Evolutionary conservation across 2,329 filamentous ascomycete genomes (phyloP).

Genomic region (Fusarium mangiferae): DNA sequence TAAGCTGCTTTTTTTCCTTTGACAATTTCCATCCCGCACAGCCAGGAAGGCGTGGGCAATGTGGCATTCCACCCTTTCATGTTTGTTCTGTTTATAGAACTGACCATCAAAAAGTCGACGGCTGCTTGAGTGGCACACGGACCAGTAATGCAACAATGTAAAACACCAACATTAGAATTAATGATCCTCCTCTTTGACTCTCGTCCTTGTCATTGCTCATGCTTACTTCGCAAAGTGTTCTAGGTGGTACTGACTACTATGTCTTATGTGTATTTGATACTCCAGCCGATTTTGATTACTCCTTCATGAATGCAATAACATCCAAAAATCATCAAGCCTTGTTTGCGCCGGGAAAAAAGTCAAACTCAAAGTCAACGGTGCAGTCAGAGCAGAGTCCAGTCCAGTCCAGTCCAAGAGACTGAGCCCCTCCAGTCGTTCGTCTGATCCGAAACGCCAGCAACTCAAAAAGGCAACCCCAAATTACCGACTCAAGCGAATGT

Average conservation of each 20-base stretch:
- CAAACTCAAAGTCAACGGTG: not conserved
- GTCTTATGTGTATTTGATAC: slow-evolving; percentile 22
- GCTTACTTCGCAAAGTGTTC: slow-evolving; percentile 10
- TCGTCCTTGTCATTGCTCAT: slow-evolving; percentile 22
- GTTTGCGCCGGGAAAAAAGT: slow-evolving; percentile 1
- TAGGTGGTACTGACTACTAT: slow-evolving; percentile 21
- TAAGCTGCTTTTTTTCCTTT: not conserved
- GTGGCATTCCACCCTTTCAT: slow-evolving; percentile 3
- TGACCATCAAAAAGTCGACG: not conserved
- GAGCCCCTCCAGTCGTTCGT: not conserved
- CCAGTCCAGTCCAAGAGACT: not conserved
- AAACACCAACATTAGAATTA: slow-evolving; percentile 8
- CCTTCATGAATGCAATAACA: slow-evolving; percentile 29
- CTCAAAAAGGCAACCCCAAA: slow-evolving; percentile 8
- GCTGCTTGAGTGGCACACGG: not conserved
- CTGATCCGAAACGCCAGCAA: slow-evolving; percentile 24
- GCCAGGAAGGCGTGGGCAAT: not conserved
- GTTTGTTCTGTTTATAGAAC: slow-evolving; percentile 33
- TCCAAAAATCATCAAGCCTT: slow-evolving; percentile 24
- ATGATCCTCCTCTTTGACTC: not conserved
- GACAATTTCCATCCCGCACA: not conserved
- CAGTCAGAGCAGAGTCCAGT: not conserved
- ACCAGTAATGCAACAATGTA: not conserved
- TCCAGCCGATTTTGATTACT: slow-evolving; percentile 16
- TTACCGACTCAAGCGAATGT: slow-evolving; percentile 72